Evolutionary conservation across 225 moss, liverwort and hornwort genomes (phyloP).

Genomic region (Pleurozium schreberi): DNA sequence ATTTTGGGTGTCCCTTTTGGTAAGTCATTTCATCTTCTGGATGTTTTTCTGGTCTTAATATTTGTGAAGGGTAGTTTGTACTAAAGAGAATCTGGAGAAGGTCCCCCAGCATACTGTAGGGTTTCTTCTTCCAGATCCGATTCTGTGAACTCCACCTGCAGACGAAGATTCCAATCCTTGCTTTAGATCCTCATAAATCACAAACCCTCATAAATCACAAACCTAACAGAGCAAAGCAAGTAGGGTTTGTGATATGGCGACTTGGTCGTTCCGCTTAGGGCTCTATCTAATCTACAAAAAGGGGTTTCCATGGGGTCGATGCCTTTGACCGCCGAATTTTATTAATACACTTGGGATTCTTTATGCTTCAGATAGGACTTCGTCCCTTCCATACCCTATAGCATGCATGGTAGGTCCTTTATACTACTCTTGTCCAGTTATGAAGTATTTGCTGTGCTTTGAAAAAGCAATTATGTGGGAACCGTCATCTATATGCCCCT

Average conservation of each 20-base stretch:
- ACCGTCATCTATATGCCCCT: neutral
- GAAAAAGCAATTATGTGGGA: neutral
- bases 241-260: neutral
- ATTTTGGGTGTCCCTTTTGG: conserved; percentile 60
- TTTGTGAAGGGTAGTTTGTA: neutral
- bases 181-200: neutral
- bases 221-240: neutral
- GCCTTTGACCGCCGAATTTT: neutral
- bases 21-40: neutral
- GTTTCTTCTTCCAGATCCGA: neutral
- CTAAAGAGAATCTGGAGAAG: neutral
- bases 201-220: neutral
- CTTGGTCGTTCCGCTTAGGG: neutral
- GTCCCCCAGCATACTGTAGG: neutral
- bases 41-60: neutral
- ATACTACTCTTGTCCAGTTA: neutral
- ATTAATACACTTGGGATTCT: neutral
- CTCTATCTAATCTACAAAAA: neutral
- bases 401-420: neutral
- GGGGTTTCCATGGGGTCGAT: neutral
- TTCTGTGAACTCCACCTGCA: neutral
- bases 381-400: neutral
- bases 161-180: neutral
- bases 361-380: neutral
- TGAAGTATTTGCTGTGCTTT: neutral